phyloP scores from a whole-genome alignment of 352 stramenopile species.

The Phytophthora citrophthora region DNA sequence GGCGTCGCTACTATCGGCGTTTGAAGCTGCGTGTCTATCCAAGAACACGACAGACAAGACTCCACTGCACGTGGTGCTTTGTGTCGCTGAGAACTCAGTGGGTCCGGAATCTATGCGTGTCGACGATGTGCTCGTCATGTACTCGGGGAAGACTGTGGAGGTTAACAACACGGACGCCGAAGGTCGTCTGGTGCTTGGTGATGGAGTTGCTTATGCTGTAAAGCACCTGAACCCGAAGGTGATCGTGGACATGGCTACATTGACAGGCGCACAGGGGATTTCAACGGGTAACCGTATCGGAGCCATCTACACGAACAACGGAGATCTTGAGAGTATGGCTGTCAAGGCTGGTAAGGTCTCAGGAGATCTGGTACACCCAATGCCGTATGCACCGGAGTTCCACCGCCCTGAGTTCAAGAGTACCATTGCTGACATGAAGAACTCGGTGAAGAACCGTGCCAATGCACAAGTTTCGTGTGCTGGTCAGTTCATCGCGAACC shows the following conservation, averaged over 20 bases:
- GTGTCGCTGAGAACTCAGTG: conserved; percentile 96
- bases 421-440: conserved; percentile 97
- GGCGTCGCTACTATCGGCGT: conserved; percentile 59
- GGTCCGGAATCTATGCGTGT: conserved; percentile 87
- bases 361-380: conserved; percentile 92
- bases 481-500: conserved; percentile 95
- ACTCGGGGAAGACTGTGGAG: conserved; percentile 96
- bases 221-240: conserved; percentile 91
- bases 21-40: conserved; percentile 85
- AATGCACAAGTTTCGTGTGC: conserved; percentile 95
- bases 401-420: conserved; percentile 93
- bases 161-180: conserved; percentile 98
- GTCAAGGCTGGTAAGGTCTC: conserved; percentile 84
- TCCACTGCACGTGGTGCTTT: conserved; percentile 90
- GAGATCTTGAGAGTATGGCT: conserved; percentile 85
- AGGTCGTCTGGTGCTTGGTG: conserved; percentile 93
- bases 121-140: conserved; percentile 95
- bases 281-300: conserved; percentile 92
- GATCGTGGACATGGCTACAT: conserved; percentile 96
- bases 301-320: conserved; percentile 92
- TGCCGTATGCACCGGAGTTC: conserved; percentile 95
- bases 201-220: conserved; percentile 93
- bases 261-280: conserved; percentile 95
- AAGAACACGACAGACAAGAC: conserved; percentile 90
- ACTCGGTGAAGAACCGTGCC: conserved; percentile 93